Percentiles rank a stretch among this genome's conserved stretches.
phyloP scores from a whole-genome alignment of 1,284 basidiomycete species.

The Trichosporon sp. region DNA sequence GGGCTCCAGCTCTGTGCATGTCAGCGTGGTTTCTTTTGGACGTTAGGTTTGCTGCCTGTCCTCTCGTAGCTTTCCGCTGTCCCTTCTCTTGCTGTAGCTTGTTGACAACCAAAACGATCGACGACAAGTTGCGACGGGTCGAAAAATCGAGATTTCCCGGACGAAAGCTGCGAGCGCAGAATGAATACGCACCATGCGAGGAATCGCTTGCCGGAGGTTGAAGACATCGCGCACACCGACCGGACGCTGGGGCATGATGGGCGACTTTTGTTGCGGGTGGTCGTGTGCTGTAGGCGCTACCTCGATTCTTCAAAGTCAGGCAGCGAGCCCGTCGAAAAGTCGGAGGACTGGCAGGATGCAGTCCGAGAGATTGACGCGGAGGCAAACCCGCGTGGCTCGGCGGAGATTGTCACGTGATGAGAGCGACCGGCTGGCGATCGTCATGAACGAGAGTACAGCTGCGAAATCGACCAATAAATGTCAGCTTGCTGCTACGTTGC shows the following conservation, averaged over 20 bases:
- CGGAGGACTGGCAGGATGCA: slow-evolving; percentile 3
- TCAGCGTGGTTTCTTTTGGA: background rate
- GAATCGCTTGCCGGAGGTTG: slow-evolving; percentile 39
- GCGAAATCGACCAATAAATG: too few species aligned
- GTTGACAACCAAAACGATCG: too few species aligned
- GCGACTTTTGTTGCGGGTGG: background rate
- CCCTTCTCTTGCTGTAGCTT: too few species aligned
- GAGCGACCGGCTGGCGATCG: background rate
- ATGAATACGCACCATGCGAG: slow-evolving; percentile 43
- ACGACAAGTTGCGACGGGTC: too few species aligned
- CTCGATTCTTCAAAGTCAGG: background rate
- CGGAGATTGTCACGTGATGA: background rate
- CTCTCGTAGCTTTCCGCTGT: background rate
- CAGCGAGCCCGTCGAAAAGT: slow-evolving; percentile 11
- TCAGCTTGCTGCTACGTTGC: background rate
- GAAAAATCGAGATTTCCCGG: too few species aligned
- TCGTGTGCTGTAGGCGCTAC: slow-evolving; percentile 2
- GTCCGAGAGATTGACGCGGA: background rate
- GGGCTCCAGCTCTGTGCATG: slow-evolving; percentile 68
- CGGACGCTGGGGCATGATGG: slow-evolving; percentile 18
- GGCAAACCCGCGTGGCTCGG: background rate
- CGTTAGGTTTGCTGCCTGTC: too few species aligned
- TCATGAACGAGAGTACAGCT: too few species aligned
- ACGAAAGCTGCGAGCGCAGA: too few species aligned
- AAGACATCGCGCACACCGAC: slow-evolving; percentile 18